phyloP scores from a whole-genome alignment of 129 eudicot genomes.

The Ambrosia artemisiifolia region DNA sequence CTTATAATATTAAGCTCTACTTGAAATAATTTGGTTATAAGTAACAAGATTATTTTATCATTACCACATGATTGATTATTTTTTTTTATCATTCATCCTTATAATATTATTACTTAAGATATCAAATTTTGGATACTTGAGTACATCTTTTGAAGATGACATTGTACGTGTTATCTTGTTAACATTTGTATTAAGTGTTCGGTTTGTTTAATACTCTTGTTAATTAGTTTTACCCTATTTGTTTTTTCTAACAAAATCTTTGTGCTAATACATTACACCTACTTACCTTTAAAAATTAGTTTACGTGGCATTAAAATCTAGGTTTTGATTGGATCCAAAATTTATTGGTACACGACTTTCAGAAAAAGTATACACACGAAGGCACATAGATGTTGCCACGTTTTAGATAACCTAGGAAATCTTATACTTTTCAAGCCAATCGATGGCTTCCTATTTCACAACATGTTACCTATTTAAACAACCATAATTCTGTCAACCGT shows the following conservation, averaged over 20 bases:
- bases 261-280: constrained; percentile 1
- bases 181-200: neutral
- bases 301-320: constrained; percentile 33
- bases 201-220: neutral
- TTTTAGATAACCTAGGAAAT: constrained; percentile 20
- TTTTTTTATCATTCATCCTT: neutral
- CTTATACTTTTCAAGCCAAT: constrained; percentile 4
- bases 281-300: neutral
- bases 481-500: constrained; percentile 10
- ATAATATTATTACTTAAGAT: neutral
- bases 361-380: constrained; percentile 18
- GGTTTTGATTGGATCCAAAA: constrained; percentile 27
- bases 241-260: neutral
- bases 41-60: too few relatives aligned
- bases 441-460: constrained; percentile 30
- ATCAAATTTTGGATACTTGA: neutral
- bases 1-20: too few relatives aligned
- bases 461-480: constrained; percentile 44
- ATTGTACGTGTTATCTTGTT: neutral
- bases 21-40: too few relatives aligned
- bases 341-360: constrained; percentile 7
- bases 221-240: neutral
- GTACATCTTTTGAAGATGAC: neutral
- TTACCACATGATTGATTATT: too few relatives aligned
- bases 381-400: constrained; percentile 25